A percentile compares a stretch with the other conserved stretches of the same genome.
These are phyloP conservation scores for Aspergillus jensenii DNA, from an alignment of 2,329 filamentous ascomycete genomes.

Conservation along the genomic window DNA sequence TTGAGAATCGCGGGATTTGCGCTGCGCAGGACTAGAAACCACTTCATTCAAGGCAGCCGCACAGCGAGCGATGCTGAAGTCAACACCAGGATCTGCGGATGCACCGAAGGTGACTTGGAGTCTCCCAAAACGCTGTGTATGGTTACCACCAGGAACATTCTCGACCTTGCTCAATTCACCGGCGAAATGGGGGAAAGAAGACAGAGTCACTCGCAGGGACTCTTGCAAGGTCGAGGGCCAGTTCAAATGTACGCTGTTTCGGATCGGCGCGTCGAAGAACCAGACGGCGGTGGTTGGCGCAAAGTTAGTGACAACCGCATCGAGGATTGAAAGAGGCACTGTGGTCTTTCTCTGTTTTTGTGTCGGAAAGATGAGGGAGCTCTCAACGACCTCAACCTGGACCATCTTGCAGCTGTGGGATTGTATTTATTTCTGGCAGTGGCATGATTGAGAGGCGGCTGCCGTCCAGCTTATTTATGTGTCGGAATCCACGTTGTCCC, in stretches of 20 bases:
- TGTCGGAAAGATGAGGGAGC: background rate
- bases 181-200: constrained; percentile 5
- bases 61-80: constrained; percentile 33
- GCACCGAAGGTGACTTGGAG: constrained; percentile 34
- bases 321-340: constrained; percentile 5
- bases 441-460: too few relatives aligned
- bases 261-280: constrained; percentile 1
- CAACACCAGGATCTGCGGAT: constrained; percentile 43
- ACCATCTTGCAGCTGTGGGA: background rate
- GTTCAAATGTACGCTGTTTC: background rate
- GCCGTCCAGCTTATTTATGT: too few relatives aligned
- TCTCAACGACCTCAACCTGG: too few relatives aligned
- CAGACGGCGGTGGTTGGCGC: constrained; percentile 2
- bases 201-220: constrained; percentile 2
- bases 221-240: background rate
- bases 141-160: background rate
- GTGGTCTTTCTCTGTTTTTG: background rate
- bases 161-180: constrained; percentile 7
- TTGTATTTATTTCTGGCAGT: background rate
- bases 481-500: too few relatives aligned
- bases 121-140: constrained; percentile 30
- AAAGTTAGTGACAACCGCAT: constrained; percentile 4
- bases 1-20: constrained; percentile 4
- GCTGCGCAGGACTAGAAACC: constrained; percentile 25
- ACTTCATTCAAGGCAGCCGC: constrained; percentile 18